Conservation (phyloP, 2,329 filamentous ascomycete species). For the Microascus cirrosus region DNA sequence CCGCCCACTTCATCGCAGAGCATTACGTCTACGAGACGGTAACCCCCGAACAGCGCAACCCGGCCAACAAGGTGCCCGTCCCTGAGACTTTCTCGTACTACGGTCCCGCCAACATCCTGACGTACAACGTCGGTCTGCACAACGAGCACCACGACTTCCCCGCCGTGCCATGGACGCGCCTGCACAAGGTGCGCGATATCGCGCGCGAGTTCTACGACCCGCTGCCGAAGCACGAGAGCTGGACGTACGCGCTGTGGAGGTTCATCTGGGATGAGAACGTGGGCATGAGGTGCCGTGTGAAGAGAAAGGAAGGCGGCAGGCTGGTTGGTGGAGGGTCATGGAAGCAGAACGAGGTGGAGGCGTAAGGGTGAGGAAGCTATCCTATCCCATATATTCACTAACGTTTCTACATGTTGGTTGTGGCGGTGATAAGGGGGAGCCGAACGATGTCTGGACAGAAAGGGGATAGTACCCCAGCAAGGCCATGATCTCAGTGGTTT, state of each 20-base stretch:
- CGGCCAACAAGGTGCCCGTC: constrained; percentile 52
- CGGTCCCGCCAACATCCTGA: constrained; percentile 79
- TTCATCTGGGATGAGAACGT: constrained; percentile 88
- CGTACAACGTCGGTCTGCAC: constrained; percentile 95
- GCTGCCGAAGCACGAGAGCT: constrained; percentile 78
- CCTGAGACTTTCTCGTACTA: constrained; percentile 98
- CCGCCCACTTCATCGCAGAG: constrained; percentile 97
- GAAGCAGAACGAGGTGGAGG: constrained; percentile 61
- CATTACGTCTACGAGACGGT: constrained; percentile 74
- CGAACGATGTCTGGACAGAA: too few species aligned
- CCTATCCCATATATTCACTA: neutral
- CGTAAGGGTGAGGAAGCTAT: constrained; percentile 13
- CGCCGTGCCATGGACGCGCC: constrained; percentile 84
- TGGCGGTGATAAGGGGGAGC: neutral
- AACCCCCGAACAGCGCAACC: constrained; percentile 40
- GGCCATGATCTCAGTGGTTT: too few species aligned
- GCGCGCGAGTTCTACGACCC: constrained; percentile 88
- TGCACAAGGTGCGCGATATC: constrained; percentile 66
- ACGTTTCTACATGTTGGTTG: neutral
- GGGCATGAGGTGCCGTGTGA: constrained; percentile 84
- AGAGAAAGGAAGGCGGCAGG: constrained; percentile 68
- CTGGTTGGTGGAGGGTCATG: constrained; percentile 46
- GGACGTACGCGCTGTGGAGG: constrained; percentile 88
- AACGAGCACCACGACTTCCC: constrained; percentile 99
- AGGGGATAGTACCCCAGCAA: too few species aligned